A percentile compares a stretch with the other conserved stretches of the same genome.
Conservation (phyloP, 768 basidiomycete genomes). For the Goffeauzyma gilvescens region DNA sequence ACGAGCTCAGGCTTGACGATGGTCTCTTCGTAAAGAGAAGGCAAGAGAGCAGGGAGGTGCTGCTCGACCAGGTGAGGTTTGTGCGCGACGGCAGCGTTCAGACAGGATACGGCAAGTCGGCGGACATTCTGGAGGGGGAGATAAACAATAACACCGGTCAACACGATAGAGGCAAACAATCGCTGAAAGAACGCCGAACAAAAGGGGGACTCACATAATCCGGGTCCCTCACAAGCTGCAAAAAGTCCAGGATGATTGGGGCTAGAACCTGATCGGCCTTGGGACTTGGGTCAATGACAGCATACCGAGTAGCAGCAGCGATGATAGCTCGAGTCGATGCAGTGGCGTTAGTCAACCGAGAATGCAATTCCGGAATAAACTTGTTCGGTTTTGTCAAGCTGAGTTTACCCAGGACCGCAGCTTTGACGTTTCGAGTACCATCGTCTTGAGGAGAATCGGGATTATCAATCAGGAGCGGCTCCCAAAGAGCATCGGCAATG, state of each 20-base stretch:
- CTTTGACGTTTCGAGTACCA: constrained; percentile 79
- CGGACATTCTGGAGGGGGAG: constrained; percentile 52
- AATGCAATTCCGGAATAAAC: constrained; percentile 78
- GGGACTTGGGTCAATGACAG: constrained; percentile 66
- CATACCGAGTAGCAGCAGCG: constrained; percentile 74
- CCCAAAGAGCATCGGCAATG: constrained; percentile 78
- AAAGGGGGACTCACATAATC: constrained; percentile 72
- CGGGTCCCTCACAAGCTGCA: constrained; percentile 68
- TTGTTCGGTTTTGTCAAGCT: constrained; percentile 75
- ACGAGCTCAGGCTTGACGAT: constrained; percentile 42
- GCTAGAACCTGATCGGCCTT: constrained; percentile 81
- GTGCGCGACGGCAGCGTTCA: constrained; percentile 87
- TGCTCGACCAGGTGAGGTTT: constrained; percentile 83
- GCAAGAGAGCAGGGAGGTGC: constrained; percentile 55
- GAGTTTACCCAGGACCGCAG: constrained; percentile 87
- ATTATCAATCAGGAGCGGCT: constrained; percentile 75
- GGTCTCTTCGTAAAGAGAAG: constrained; percentile 72
- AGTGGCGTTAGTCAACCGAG: constrained; percentile 21
- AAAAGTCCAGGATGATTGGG: constrained; percentile 67
- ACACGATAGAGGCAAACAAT: neutral
- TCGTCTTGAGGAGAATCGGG: constrained; percentile 42
- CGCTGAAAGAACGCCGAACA: neutral
- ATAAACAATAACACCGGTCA: neutral
- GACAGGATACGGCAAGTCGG: constrained; percentile 64
- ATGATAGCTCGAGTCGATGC: constrained; percentile 56